Base-by-base conservation (phyloP, 2,329 filamentous ascomycete genomes). In the Penicillium sclerotiorum region DNA sequence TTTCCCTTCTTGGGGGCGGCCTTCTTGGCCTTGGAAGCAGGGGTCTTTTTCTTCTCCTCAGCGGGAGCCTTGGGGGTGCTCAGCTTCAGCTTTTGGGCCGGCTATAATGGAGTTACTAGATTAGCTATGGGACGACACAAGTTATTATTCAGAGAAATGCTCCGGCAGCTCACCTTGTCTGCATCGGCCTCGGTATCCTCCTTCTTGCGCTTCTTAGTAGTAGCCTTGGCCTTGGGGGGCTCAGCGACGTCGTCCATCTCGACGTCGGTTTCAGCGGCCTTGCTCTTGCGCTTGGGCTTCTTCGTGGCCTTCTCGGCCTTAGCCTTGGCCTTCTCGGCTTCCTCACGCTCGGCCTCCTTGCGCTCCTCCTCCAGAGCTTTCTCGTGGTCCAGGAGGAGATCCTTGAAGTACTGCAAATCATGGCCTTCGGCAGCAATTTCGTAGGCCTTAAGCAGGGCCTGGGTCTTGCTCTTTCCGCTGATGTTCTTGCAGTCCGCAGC, bases 131-230 rank as follows among this genome's bases (percentile, higher is more conserved):
- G 11, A 43, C 54, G 23, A 46, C 28, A 20, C 43, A 25, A 4
- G 15, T 32, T 22, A n/a, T n/a, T n/a, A n/a, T n/a, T n/a, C n/a
- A n/a, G n/a, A 4, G 33, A 37, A 40, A 25, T 20, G 21, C 28
- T 37, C 41, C 18, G 4, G 17, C 20, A 22, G 23, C 78, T 73
- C 67, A 86, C 85, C 73, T 87, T 87, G 20, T 79, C 80, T n/a
- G 84, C 84, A 48, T 95, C 90, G 12, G 84, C 88, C 46, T 86
- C 83, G 52, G 77, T 80, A 32, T 83, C 83, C 18, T 77, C 79
- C 65, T 90, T 87, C 82, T 95, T 95, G 62, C 91, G 87, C 81
- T 96, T 96, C 82, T 88, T 89, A 7, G 74, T 73, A n/a, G n/a
- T n/a, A n/a, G n/a, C n/a, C n/a, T n/a, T n/a, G 42, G 73, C 73